Conservation (phyloP, 192 early-diverging fungal genomes). For the Backusella tarrabulga region DNA sequence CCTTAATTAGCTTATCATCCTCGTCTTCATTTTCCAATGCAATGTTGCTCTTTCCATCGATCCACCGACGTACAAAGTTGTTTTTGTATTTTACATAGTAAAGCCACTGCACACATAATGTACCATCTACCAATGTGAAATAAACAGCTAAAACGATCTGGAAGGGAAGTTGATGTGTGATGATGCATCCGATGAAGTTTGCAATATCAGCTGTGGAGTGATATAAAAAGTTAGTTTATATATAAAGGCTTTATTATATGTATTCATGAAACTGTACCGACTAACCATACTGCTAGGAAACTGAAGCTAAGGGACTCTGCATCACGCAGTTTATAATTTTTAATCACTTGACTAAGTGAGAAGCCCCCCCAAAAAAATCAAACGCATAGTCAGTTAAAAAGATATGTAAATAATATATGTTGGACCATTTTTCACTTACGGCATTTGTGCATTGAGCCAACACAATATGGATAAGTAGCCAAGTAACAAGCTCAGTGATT, state of each 20-base stretch:
- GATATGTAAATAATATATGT: neutral
- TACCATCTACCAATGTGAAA: conserved; percentile 26
- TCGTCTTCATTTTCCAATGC: neutral
- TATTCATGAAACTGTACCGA: conserved; percentile 29
- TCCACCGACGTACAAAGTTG: conserved; percentile 18
- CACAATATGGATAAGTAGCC: conserved; percentile 60
- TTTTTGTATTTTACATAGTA: conserved; percentile 25
- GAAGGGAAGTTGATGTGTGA: conserved; percentile 68
- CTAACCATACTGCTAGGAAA: conserved; percentile 62
- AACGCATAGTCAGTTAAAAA: neutral
- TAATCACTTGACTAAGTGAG: conserved; percentile 42
- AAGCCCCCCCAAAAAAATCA: neutral
- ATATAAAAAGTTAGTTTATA: neutral
- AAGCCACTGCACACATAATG: conserved; percentile 28
- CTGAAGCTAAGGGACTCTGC: conserved; percentile 51
- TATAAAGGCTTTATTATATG: neutral
- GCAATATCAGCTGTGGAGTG: conserved; percentile 58
- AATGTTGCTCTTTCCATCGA: conserved; percentile 4
- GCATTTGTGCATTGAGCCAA: conserved; percentile 74
- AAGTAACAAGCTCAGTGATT: conserved; percentile 40
- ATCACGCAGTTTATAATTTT: conserved; percentile 49
- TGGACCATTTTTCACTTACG: conserved; percentile 45
- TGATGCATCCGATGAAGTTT: conserved; percentile 68
- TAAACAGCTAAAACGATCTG: conserved; percentile 45
- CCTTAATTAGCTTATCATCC: neutral